A percentile compares a stretch with the other conserved stretches of the same genome.
Conservation (phyloP, 202 grass and related monocot genomes). For the Zizania palustris region DNA sequence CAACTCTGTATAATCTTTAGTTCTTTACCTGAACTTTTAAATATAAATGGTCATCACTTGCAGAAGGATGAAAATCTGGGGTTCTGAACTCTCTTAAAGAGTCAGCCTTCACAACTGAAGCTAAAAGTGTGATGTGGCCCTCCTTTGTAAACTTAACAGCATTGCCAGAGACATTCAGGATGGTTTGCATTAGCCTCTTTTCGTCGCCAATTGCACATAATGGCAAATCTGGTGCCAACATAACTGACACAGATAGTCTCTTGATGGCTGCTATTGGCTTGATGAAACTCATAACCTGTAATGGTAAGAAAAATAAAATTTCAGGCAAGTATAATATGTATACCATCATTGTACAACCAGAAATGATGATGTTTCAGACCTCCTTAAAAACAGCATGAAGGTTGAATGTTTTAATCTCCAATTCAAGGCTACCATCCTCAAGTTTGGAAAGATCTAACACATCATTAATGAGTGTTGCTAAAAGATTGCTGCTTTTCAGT, state of each 20-base stretch:
- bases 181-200: slow-evolving; percentile 91
- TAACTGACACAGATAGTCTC: slow-evolving; percentile 69
- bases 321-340: slow-evolving; percentile 15
- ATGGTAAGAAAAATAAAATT: slow-evolving; percentile 20
- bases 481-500: slow-evolving; percentile 90
- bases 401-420: slow-evolving; percentile 86
- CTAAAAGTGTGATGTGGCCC: slow-evolving; percentile 82
- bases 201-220: slow-evolving; percentile 79
- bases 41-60: slow-evolving; percentile 78
- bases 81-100: slow-evolving; percentile 77
- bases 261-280: slow-evolving; percentile 96
- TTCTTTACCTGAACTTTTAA: slow-evolving; percentile 87
- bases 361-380: slow-evolving; percentile 48
- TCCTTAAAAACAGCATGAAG: slow-evolving; percentile 97
- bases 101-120: slow-evolving; percentile 73
- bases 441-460: slow-evolving; percentile 98
- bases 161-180: slow-evolving; percentile 85
- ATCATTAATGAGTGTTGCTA: slow-evolving; percentile 97
- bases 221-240: slow-evolving; percentile 81
- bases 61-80: slow-evolving; percentile 69
- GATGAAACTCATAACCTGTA: slow-evolving; percentile 86
- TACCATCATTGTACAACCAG: slow-evolving; percentile 18
- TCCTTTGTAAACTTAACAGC: slow-evolving; percentile 98
- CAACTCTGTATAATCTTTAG: slow-evolving; percentile 44
- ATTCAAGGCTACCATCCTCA: slow-evolving; percentile 89